Conservation (phyloP, 163 green algal species). For the Prototheca stagnorum region DNA sequence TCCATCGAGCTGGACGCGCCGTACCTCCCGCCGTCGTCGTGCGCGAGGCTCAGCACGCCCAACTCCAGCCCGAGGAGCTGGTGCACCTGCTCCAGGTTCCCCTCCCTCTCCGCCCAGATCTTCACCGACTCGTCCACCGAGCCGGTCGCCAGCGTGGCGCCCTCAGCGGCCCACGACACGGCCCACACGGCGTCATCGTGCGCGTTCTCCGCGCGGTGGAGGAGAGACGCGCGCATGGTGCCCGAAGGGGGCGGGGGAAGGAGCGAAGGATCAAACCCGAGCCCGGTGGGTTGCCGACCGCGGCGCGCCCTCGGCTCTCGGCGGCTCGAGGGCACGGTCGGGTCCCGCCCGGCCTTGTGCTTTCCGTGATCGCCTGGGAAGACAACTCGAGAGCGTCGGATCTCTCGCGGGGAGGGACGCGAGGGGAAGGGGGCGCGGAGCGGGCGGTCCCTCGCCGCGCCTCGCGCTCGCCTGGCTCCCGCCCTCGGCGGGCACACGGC, state of each 20-base stretch:
- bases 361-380: too few species aligned
- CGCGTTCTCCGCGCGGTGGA: constrained; percentile 30
- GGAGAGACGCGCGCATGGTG: constrained; percentile 25
- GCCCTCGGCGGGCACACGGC: too few species aligned
- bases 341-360: too few species aligned
- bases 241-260: not conserved
- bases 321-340: too few species aligned
- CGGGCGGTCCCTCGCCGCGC: too few species aligned
- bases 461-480: too few species aligned
- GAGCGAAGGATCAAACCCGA: too few species aligned
- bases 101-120: constrained; percentile 41
- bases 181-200: constrained; percentile 79
- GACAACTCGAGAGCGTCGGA: too few species aligned
- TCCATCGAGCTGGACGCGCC: constrained; percentile 68
- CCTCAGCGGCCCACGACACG: constrained; percentile 42
- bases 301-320: too few species aligned
- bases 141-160: constrained; percentile 54
- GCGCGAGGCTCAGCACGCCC: constrained; percentile 64
- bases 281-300: too few species aligned
- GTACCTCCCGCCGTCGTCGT: constrained; percentile 49
- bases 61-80: constrained; percentile 54
- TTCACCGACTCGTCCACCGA: constrained; percentile 81
- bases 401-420: too few species aligned
- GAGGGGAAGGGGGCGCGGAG: too few species aligned
- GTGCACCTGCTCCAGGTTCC: constrained; percentile 37